Percentiles rank a stretch among this genome's conserved stretches.
phyloP scores from a whole-genome alignment of 108 stramenopile genomes.

The Cyclotella atomus region DNA sequence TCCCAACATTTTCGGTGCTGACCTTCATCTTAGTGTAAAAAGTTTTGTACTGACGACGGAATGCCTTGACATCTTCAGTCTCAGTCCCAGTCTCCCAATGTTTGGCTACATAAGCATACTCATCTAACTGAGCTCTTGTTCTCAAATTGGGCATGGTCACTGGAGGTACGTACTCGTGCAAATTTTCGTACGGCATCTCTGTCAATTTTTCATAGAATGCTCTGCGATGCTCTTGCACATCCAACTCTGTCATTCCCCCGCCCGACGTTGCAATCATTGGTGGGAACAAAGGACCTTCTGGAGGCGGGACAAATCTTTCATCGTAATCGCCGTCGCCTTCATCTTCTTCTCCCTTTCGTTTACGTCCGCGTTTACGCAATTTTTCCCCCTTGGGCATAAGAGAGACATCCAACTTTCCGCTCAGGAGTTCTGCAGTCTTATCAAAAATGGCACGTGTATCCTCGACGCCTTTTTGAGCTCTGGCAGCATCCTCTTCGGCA shows the following conservation, averaged over 20 bases:
- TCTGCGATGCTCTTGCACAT: conserved; percentile 14
- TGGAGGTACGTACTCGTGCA: conserved; percentile 19
- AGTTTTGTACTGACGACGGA: conserved; percentile 27
- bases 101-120: conserved; percentile 27
- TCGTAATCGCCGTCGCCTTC: conserved; percentile 10
- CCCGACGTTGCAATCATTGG: conserved; percentile 7
- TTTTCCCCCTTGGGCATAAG: conserved; percentile 13
- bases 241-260: conserved; percentile 19
- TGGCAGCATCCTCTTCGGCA: conserved; percentile 25
- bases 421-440: conserved; percentile 18
- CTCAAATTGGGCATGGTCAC: conserved; percentile 18
- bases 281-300: conserved; percentile 23
- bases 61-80: conserved; percentile 24
- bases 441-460: conserved; percentile 20
- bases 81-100: conserved; percentile 48
- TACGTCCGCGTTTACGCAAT: conserved; percentile 18
- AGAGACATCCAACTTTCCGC: conserved; percentile 4
- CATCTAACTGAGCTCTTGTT: conserved; percentile 29
- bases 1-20: conserved; percentile 31
- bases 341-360: conserved; percentile 25
- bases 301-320: conserved; percentile 21
- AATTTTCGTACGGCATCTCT: conserved; percentile 1
- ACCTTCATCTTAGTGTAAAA: conserved; percentile 46
- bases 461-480: conserved; percentile 11
- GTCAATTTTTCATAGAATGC: conserved; percentile 29